Conservation (phyloP, 176 grass and related monocot genomes). For the Luzula sylvatica region DNA sequence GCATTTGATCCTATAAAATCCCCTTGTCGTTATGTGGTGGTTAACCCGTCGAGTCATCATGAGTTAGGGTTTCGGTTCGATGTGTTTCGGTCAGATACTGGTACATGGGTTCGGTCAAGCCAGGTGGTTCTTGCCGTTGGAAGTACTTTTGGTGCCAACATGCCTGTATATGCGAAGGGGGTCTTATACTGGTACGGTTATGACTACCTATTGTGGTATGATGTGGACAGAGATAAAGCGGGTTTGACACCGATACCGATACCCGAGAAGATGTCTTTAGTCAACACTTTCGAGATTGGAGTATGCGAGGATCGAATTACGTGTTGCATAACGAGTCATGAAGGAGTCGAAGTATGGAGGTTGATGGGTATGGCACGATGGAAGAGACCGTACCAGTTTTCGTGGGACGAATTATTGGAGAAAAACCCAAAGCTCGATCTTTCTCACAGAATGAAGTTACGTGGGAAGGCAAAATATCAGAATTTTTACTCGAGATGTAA, state of each 20-base stretch:
- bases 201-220: neutral
- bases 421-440: too few relatives aligned
- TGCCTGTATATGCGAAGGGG: neutral
- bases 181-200: neutral
- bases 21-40: neutral
- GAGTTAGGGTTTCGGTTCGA: neutral
- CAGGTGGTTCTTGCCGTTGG: too few relatives aligned
- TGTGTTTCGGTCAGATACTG: neutral
- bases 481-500: neutral
- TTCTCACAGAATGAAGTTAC: neutral
- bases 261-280: too few relatives aligned
- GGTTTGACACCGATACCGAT: neutral
- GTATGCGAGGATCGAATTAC: too few relatives aligned
- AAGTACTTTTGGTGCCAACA: too few relatives aligned
- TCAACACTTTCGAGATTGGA: too few relatives aligned
- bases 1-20: neutral
- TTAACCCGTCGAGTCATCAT: neutral
- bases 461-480: neutral
- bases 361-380: neutral
- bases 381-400: neutral
- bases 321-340: neutral
- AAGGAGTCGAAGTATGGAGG: neutral
- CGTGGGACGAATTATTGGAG: neutral
- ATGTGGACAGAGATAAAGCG: neutral
- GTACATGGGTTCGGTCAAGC: neutral